A percentile compares a stretch with the other conserved stretches of the same genome.
These are phyloP conservation scores for Colletotrichum nymphaeae DNA, from an alignment of 2,329 filamentous ascomycete genomes.

Conservation along the genomic window DNA sequence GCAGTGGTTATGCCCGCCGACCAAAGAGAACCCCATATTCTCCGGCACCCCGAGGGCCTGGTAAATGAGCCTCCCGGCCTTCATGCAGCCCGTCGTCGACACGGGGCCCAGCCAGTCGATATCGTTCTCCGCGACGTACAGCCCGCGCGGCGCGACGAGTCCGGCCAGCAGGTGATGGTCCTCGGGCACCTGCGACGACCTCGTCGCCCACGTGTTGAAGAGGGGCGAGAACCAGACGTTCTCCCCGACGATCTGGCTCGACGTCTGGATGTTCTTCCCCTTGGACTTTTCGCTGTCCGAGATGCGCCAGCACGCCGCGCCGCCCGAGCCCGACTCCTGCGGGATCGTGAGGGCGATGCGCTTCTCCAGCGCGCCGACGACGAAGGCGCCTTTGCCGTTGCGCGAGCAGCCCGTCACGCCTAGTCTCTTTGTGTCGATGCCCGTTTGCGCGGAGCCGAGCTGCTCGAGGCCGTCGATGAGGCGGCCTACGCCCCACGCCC, in stretches of 20 bases:
- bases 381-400: slow-evolving; percentile 72
- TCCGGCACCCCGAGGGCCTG: slow-evolving; percentile 63
- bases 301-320: slow-evolving; percentile 71
- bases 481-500: slow-evolving; percentile 72
- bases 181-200: slow-evolving; percentile 59
- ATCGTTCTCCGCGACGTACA: slow-evolving; percentile 68
- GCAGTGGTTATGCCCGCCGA: slow-evolving; percentile 66
- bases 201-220: slow-evolving; percentile 63
- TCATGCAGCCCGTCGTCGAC: slow-evolving; percentile 68
- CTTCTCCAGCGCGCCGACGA: slow-evolving; percentile 68
- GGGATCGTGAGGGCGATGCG: slow-evolving; percentile 71
- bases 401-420: slow-evolving; percentile 73
- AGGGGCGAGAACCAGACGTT: slow-evolving; percentile 72
- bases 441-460: slow-evolving; percentile 53
- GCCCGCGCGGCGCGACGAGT: slow-evolving; percentile 65
- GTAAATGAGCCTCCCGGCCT: slow-evolving; percentile 64
- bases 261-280: slow-evolving; percentile 71
- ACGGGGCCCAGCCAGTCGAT: slow-evolving; percentile 69
- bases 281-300: slow-evolving; percentile 60
- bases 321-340: slow-evolving; percentile 72
- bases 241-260: slow-evolving; percentile 67
- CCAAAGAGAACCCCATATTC: slow-evolving; percentile 68
- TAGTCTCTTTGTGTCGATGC: slow-evolving; percentile 61
- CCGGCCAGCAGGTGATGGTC: slow-evolving; percentile 70
- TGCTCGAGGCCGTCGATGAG: slow-evolving; percentile 70